Evolutionary conservation across 495 filamentous ascomycete genomes (phyloP), one percentile per base, ranked within the genome.

Genomic region (Aspergillus leporis): DNA sequence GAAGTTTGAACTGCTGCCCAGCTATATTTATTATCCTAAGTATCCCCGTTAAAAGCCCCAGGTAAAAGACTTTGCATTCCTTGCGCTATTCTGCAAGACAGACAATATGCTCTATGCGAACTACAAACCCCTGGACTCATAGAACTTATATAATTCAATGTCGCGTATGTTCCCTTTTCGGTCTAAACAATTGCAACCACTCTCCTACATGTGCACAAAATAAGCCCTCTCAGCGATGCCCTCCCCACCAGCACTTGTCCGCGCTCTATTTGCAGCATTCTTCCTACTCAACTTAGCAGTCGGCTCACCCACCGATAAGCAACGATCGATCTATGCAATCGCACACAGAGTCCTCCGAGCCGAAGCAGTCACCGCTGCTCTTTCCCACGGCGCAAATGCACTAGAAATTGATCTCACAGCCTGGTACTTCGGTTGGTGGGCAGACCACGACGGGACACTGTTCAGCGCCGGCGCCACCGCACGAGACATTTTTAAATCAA

Each of bases 361-460:
- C 49, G 41, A 32, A 59, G 58, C 43, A 50, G 22, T 40, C 38
- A 32, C 41, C 30, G 61, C 43, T 38, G 53, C 61, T 9, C 18
- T 59, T 10, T 45, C 51, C 0, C 58, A 55, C 21, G 60, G 55
- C n/a, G 60, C 60, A 5, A 64, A 56, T 5, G 62, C 60, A 25
- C 48, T 60, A 21, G 60, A 64, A 55, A 50, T 64, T 13, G 62
- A 56, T 36, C 53, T 56, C 7, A 30, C 22, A 18, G 53, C 53
- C 18, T 47, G 40, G 40, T n/a, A 13, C 1, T 13, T 40, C 2
- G 53, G 30, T 3, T 56, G 53, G 53, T 56, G 53, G 53, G 53
- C 53, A 4, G 53, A 56, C 40, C 53, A 56, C 40, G 53, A 56
- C 53, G 53, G 40, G 7, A 47, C 18, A 10, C 8, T 21, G 0